Evolutionary conservation across 345 rosid genomes (phyloP).

Genomic region (Zanthoxylum bungeanum): DNA sequence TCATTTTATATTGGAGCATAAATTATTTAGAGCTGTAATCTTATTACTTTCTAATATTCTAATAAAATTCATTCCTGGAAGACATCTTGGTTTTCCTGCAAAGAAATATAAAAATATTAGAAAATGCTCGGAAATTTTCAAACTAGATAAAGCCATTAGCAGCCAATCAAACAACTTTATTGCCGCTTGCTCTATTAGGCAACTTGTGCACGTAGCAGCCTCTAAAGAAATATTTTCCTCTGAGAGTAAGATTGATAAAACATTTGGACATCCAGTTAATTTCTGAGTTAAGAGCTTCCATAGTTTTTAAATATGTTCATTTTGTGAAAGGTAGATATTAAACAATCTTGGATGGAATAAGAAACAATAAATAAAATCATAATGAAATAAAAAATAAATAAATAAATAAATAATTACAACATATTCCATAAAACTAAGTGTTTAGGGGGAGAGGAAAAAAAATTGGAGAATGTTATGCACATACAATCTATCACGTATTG

Average conservation of each 20-base stretch:
- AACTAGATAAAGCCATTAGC: not conserved
- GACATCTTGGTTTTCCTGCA: conserved; percentile 79
- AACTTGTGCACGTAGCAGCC: no score
- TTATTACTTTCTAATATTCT: conserved; percentile 83
- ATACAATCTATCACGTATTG: not conserved
- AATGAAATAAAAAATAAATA: not conserved
- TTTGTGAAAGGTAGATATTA: not conserved
- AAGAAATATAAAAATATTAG: not conserved
- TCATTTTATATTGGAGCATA: not conserved
- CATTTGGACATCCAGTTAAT: not conserved
- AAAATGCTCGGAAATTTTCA: not conserved
- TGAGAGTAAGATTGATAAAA: not conserved
- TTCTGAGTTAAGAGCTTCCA: not conserved
- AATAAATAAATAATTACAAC: not conserved
- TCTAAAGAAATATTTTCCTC: not conserved
- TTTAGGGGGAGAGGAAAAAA: not conserved
- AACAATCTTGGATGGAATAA: not conserved
- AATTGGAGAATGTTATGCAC: not conserved
- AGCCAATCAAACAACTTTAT: not conserved
- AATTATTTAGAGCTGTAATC: not conserved
- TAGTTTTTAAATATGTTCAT: not conserved
- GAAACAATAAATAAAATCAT: no score
- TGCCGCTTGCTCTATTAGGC: no score
- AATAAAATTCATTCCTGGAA: conserved; percentile 71
- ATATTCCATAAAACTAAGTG: not conserved